Conservation (phyloP, 805 yeast species). For the Yamadazyma tumulicola region DNA sequence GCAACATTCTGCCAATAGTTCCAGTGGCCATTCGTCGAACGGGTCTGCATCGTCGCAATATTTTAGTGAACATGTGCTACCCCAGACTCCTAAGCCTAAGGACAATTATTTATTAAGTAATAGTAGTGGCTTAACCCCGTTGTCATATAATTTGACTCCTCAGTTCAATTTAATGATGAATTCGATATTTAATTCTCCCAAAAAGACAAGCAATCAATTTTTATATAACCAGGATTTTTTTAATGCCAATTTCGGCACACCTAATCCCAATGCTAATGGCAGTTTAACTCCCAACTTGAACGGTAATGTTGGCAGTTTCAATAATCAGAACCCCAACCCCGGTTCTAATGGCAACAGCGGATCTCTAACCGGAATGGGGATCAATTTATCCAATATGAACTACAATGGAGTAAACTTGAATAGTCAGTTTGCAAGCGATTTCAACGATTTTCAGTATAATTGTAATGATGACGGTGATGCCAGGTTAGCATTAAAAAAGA, state of each 20-base stretch:
- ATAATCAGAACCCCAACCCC: background rate
- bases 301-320: background rate
- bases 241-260: conserved; percentile 1
- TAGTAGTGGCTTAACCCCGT: conserved; percentile 31
- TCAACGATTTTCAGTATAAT: conserved; percentile 7
- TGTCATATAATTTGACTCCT: conserved; percentile 35
- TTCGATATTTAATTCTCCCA: conserved; percentile 34
- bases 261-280: background rate
- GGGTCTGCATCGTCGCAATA: background rate
- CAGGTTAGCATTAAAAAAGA: conserved; percentile 33
- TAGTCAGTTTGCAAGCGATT: conserved; percentile 1
- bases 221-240: conserved; percentile 27
- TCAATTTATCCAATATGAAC: background rate
- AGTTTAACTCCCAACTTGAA: background rate
- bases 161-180: conserved; percentile 40
- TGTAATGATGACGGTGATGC: conserved; percentile 33
- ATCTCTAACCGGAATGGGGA: no score
- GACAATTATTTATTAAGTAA: conserved; percentile 23
- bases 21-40: no score
- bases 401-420: background rate
- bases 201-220: conserved; percentile 15
- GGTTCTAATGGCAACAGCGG: conserved; percentile 2
- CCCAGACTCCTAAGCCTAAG: conserved; percentile 34
- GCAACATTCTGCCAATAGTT: background rate
- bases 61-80: conserved; percentile 16